Percentiles rank a stretch among this genome's conserved stretches.
Conservation (phyloP, 1,284 basidiomycete species). For the Cutaneotrichosporon cavernicola region DNA sequence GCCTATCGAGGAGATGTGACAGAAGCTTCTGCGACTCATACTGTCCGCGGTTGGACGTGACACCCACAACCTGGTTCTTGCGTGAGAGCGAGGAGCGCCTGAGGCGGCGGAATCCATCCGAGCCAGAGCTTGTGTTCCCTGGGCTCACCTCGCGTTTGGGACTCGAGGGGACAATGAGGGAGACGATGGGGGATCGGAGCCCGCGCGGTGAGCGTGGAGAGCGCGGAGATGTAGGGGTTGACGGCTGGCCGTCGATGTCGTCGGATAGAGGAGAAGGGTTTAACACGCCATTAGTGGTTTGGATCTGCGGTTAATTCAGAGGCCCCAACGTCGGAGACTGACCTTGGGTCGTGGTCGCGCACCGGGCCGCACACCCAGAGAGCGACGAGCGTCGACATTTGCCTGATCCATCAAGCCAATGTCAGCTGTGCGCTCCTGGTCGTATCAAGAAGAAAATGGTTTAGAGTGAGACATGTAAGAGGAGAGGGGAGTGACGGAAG, state of each 20-base stretch:
- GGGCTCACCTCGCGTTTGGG: neutral
- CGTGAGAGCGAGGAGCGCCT: constrained; percentile 13
- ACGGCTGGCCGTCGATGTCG: neutral
- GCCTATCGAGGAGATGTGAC: constrained; percentile 37
- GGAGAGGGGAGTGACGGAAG: neutral
- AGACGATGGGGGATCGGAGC: neutral
- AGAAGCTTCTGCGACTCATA: constrained; percentile 48
- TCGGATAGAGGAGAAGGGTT: neutral
- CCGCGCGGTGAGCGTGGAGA: neutral
- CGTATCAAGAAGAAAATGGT: neutral
- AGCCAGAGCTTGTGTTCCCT: neutral
- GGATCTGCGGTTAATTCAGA: neutral
- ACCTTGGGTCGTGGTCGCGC: constrained; percentile 25
- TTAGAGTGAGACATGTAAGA: neutral
- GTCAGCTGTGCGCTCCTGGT: constrained; percentile 4
- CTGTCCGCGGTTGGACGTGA: constrained; percentile 30
- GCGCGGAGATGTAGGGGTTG: neutral
- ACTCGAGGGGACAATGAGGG: neutral
- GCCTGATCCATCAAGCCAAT: constrained; percentile 18
- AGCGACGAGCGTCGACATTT: constrained; percentile 37
- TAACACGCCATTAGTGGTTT: neutral
- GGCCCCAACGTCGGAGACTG: neutral
- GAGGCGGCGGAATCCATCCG: constrained; percentile 4
- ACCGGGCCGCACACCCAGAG: constrained; percentile 43
- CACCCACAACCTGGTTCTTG: neutral